These are phyloP conservation scores for Rhynchospora tenuis DNA, from an alignment of 176 grass and related monocot species.

Conservation along the genomic window DNA sequence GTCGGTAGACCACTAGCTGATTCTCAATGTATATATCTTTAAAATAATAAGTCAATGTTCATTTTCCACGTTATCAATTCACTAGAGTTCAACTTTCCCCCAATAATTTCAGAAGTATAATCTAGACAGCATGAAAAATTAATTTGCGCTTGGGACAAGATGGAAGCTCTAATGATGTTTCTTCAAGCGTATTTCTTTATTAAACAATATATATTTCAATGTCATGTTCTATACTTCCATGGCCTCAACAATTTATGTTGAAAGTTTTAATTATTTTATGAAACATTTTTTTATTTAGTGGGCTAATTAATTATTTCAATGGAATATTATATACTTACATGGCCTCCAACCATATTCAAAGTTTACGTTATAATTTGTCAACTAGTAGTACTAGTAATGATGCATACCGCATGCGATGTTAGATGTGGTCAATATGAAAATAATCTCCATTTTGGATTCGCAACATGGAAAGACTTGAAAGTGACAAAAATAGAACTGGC, in stretches of 20 bases:
- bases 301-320: background rate
- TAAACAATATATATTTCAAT: background rate
- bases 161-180: no score
- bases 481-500: background rate
- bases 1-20: no score
- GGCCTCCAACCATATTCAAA: background rate
- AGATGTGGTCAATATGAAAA: background rate
- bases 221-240: background rate
- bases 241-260: background rate
- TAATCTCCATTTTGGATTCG: background rate
- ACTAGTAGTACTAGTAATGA: background rate
- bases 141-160: no score
- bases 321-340: background rate
- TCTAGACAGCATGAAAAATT: background rate
- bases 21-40: no score
- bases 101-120: background rate
- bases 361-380: background rate
- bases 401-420: background rate
- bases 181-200: no score
- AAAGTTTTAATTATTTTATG: background rate
- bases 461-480: background rate
- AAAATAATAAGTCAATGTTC: background rate
- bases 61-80: background rate
- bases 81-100: background rate
- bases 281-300: no score